A percentile compares a stretch with the other conserved stretches of the same genome.
phyloP scores from a whole-genome alignment of 1,284 basidiomycete genomes.

The Cryptococcus sp. region DNA sequence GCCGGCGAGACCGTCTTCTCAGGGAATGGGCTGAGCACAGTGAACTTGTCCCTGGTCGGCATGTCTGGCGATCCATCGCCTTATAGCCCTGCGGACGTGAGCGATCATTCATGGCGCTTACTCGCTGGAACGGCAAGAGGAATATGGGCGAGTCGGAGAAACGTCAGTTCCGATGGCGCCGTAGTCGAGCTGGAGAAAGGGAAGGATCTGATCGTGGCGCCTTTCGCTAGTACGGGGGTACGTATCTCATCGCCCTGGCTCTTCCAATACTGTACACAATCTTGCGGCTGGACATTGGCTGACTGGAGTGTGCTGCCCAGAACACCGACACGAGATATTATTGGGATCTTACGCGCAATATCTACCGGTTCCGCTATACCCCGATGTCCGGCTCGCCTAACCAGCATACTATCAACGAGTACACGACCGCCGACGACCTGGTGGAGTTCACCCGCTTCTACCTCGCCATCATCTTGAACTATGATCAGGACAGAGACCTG shows the following conservation, averaged over 20 bases:
- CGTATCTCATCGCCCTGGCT: slow-evolving; percentile 3
- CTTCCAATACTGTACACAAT: neutral
- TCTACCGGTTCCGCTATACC: slow-evolving; percentile 57
- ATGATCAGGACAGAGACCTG: slow-evolving; percentile 29
- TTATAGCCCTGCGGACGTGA: slow-evolving; percentile 29
- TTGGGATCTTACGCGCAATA: slow-evolving; percentile 55
- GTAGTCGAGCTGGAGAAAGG: slow-evolving; percentile 26
- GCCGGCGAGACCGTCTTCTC: slow-evolving; percentile 23
- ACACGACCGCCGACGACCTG: slow-evolving; percentile 27
- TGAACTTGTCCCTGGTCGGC: slow-evolving; percentile 18
- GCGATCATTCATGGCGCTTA: slow-evolving; percentile 30
- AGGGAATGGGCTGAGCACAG: slow-evolving; percentile 15
- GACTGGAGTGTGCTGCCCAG: slow-evolving; percentile 17
- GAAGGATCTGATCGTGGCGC: slow-evolving; percentile 36
- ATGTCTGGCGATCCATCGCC: slow-evolving; percentile 38
- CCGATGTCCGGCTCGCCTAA: slow-evolving; percentile 42
- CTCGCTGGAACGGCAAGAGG: slow-evolving; percentile 33
- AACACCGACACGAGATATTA: slow-evolving; percentile 55
- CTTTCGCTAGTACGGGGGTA: slow-evolving; percentile 34
- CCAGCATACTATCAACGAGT: slow-evolving; percentile 58
- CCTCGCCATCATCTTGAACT: slow-evolving; percentile 35
- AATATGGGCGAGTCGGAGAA: slow-evolving; percentile 31
- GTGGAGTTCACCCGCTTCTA: slow-evolving; percentile 39
- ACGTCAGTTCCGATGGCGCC: slow-evolving; percentile 25
- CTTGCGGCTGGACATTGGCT: neutral